Base-by-base conservation (phyloP, 306 rosid genomes). In the Dicorynia guianensis region DNA sequence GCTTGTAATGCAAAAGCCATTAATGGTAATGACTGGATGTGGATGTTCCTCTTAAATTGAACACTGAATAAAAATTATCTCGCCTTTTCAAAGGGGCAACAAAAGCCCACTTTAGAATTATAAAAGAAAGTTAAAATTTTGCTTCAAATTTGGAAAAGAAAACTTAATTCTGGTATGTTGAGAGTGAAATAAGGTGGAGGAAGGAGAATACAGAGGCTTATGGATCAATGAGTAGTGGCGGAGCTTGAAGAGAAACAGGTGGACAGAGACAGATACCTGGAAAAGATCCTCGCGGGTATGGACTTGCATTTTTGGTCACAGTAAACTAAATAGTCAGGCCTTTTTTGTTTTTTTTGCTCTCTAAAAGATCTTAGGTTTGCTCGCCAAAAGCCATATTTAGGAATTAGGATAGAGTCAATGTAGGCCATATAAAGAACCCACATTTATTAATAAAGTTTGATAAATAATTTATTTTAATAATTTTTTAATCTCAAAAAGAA, bases 1-100 rank as follows among this genome's bases (percentile, higher is more conserved):
- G 96, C 89, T 73, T 87, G 97, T 18, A 91, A 89, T 47, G 94
- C 80, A 80, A 77, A 80, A 54, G 87, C 93, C 98, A 90, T 88
- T 25, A 52, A 61, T 12, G 15, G 18, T 13, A 53, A 69, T 20
- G 60, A 47, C 40, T 42, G 59, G 39, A 34, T 15, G 63, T 44
- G 15, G 14, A 15, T 36, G 39, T 11, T 44, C 44, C 17, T 42
- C 18, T 0, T n/a, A 48, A 36, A 49, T 40, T 11, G 65, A 39
- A 35, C 13, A 8, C 53, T 39, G 7, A 0, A 30, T 13, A 11
- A 77, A 76, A 67, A 70, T 20, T 15, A 19, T 44, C 30, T 84
- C 36, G 60, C 18, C 30, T 25, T 25, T 2, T 25, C 52, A 8
- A n/a, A 14, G 6, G 20, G 7, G 14, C 30, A 4, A 18, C 11